These are phyloP conservation scores for Pleurotus sapidus DNA, from an alignment of 768 basidiomycete genomes.

Conservation along the genomic window DNA sequence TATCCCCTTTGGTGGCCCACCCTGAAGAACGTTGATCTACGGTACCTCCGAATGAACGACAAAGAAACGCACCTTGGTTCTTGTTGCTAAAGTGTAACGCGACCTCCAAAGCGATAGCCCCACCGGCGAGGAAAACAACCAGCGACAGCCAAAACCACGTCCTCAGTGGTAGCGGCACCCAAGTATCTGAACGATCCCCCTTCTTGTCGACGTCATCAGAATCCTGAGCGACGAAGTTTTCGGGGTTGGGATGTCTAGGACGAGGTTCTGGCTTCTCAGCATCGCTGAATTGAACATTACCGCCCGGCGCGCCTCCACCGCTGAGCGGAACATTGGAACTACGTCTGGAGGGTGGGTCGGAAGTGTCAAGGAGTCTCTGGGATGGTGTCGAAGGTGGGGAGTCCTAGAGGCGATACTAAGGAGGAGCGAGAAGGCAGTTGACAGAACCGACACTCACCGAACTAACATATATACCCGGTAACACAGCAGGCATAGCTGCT, in stretches of 20 bases:
- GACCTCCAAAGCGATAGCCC: conserved; percentile 44
- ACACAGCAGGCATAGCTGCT: background rate
- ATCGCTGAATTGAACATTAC: background rate
- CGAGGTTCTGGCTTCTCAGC: background rate
- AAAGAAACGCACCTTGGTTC: conserved; percentile 34
- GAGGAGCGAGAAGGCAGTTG: background rate
- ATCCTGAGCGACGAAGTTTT: background rate
- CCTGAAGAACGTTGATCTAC: conserved; percentile 24
- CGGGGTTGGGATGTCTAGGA: background rate
- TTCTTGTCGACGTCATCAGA: background rate
- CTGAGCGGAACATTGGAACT: background rate
- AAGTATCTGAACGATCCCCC: conserved; percentile 13
- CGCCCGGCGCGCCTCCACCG: background rate
- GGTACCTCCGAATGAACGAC: background rate
- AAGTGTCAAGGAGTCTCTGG: conserved; percentile 3
- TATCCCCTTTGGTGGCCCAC: conserved; percentile 36
- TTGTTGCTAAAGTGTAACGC: conserved; percentile 44
- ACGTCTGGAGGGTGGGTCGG: background rate
- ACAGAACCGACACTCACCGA: background rate
- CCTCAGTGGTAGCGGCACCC: conserved; percentile 44
- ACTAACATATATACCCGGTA: background rate
- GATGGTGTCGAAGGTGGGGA: background rate
- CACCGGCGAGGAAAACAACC: conserved; percentile 30
- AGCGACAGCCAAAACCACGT: conserved; percentile 46
- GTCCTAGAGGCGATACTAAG: background rate